phyloP scores from a whole-genome alignment of 352 stramenopile species.

The Thalassiosira mediterranea region DNA sequence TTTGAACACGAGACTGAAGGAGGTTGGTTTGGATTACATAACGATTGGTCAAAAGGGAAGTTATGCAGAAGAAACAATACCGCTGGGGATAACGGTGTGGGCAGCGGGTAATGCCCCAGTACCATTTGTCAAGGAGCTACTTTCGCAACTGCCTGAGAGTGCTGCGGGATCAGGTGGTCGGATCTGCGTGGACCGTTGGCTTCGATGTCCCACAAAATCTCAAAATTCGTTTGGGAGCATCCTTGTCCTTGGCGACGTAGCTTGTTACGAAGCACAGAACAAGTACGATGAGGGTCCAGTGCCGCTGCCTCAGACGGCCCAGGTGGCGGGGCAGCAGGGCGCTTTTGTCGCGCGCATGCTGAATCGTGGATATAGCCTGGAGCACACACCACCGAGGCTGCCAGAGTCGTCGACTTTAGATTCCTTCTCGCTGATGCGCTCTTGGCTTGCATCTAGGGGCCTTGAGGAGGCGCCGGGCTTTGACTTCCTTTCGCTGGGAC shows the following conservation, averaged over 20 bases:
- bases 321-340: slow-evolving; percentile 87
- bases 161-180: slow-evolving; percentile 59
- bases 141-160: slow-evolving; percentile 60
- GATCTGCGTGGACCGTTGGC: slow-evolving; percentile 78
- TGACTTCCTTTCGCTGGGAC: slow-evolving; percentile 76
- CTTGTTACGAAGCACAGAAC: slow-evolving; percentile 47
- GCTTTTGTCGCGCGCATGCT: slow-evolving; percentile 82
- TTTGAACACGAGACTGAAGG: slow-evolving; percentile 64
- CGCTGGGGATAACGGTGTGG: slow-evolving; percentile 82
- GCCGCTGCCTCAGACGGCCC: slow-evolving; percentile 85
- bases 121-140: slow-evolving; percentile 70
- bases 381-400: slow-evolving; percentile 48
- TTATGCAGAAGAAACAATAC: slow-evolving; percentile 62
- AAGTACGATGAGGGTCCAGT: slow-evolving; percentile 41
- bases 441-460: slow-evolving; percentile 59
- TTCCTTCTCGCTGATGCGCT: slow-evolving; percentile 34
- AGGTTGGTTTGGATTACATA: slow-evolving; percentile 62
- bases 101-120: slow-evolving; percentile 73
- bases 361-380: slow-evolving; percentile 42
- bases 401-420: slow-evolving; percentile 27
- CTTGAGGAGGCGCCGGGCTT: slow-evolving; percentile 67
- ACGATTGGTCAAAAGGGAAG: slow-evolving; percentile 55
- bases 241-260: slow-evolving; percentile 79
- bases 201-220: slow-evolving; percentile 53
- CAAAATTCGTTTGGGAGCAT: slow-evolving; percentile 61